Evolutionary conservation across 1,284 basidiomycete genomes (phyloP), one percentile per base, ranked within the genome.

Genomic region (Psilocybe mexicana): DNA sequence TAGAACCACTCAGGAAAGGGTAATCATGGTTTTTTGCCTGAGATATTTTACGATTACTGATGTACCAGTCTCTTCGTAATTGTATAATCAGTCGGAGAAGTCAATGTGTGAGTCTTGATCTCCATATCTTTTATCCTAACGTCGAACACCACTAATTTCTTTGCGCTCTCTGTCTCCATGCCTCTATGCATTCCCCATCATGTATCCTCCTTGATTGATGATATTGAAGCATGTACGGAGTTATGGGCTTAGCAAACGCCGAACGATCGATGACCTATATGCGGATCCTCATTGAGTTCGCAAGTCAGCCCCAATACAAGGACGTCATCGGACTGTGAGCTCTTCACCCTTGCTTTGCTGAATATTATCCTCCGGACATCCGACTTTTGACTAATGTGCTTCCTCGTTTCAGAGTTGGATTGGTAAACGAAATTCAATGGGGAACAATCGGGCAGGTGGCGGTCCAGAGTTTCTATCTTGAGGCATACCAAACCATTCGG

Each of bases 241-340:
- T 75, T 57, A 76, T 76, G 73, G 85, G 78, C 48, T 74, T 82
- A 46, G 79, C 88, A 57, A 93, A 94, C 69, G 91, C 88, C 23
- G 87, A 94, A 67, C 83, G 92, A 28, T 82, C 87, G 28, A 78
- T 94, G 44, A 87, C 90, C 63, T 88, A 90, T 74, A 84, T 93
- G 67, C 83, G 90, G 56, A 85, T 86, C 59, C 69, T 94, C 50
- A 81, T 86, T 51, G 83, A 94, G 73, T 93, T 93, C 74, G 86
- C 93, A 67, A 84, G 84, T 49, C 90, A 93, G 72, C 83, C 85
- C 14, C 79, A 92, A 70, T 92, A 92, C 71, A 73, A 75, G 60
- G 81, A 90, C 69, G 87, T 92, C 49, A 82, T 93, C 43, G 78
- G 79, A 51, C 80, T 92, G 82, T 88, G 83, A 65, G 77, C 65